Conservation (phyloP, 371 early-diverging fungal species). For the Mortierella sp. region DNA sequence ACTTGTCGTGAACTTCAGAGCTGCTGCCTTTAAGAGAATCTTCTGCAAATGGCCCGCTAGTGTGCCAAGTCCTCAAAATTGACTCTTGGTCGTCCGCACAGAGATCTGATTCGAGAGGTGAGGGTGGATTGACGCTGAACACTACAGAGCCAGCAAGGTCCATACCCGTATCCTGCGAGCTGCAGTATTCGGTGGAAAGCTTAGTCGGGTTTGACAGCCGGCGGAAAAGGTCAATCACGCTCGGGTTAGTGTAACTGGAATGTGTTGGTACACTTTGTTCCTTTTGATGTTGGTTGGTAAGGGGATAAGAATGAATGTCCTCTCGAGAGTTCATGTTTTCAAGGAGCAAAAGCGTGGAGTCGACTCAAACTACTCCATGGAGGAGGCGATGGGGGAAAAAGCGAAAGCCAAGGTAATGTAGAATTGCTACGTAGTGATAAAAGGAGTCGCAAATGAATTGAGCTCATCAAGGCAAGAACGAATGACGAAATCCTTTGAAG, state of each 20-base stretch:
- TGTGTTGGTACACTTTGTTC: neutral
- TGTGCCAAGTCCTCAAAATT: constrained; percentile 30
- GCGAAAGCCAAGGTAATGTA: neutral
- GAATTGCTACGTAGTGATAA: too few species aligned
- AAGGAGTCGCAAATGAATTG: neutral
- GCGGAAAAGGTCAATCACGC: neutral
- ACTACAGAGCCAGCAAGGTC: constrained; percentile 27
- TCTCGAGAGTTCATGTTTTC: neutral
- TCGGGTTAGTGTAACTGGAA: neutral
- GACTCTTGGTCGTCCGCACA: constrained; percentile 43
- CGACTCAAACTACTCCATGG: neutral
- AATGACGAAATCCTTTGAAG: neutral
- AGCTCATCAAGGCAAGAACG: neutral
- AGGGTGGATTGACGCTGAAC: constrained; percentile 42
- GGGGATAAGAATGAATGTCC: neutral
- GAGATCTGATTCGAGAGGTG: constrained; percentile 26
- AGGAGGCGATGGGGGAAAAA: neutral
- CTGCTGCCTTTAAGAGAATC: neutral
- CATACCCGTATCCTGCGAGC: constrained; percentile 19
- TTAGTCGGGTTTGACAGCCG: neutral
- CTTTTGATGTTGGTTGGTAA: neutral
- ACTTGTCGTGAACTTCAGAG: neutral
- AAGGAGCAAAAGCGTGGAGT: neutral
- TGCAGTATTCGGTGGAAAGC: neutral
- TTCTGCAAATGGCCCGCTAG: neutral